Percentiles rank a stretch among this genome's conserved stretches.
These are phyloP conservation scores for Candida succiphila DNA, from an alignment of 805 yeast species.

Conservation along the genomic window DNA sequence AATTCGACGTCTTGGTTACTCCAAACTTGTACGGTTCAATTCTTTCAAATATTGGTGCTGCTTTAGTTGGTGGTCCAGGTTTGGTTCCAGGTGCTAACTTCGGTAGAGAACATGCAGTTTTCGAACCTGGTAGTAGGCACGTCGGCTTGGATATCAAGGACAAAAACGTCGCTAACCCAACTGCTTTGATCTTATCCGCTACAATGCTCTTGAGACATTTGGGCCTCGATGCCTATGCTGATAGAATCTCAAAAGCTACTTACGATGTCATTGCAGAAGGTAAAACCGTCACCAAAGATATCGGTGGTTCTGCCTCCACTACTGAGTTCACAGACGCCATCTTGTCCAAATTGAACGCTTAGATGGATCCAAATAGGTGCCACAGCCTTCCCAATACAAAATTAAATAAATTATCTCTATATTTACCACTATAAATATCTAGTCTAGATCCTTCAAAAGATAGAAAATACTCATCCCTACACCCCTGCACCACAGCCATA, in stretches of 20 bases:
- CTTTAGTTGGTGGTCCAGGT: slow-evolving; percentile 95
- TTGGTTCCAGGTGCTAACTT: slow-evolving; percentile 97
- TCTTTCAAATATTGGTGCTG: slow-evolving; percentile 96
- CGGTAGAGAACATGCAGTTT: slow-evolving; percentile 95
- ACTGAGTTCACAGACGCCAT: slow-evolving; percentile 93
- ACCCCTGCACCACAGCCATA: too few species aligned
- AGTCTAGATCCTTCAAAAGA: background rate
- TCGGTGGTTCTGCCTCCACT: slow-evolving; percentile 85
- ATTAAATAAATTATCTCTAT: background rate
- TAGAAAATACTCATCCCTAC: too few species aligned
- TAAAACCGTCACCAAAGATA: slow-evolving; percentile 74
- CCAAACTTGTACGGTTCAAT: slow-evolving; percentile 98
- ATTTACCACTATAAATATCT: too few species aligned
- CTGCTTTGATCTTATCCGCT: slow-evolving; percentile 91
- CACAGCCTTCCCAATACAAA: background rate
- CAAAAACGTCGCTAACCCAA: slow-evolving; percentile 92
- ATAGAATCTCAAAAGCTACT: slow-evolving; percentile 81
- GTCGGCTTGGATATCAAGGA: slow-evolving; percentile 96
- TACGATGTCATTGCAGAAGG: slow-evolving; percentile 87
- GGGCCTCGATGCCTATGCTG: slow-evolving; percentile 78
- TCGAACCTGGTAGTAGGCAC: slow-evolving; percentile 99
- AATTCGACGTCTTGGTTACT: slow-evolving; percentile 94
- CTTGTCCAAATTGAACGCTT: slow-evolving; percentile 50
- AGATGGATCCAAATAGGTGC: background rate
- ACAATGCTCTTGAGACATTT: slow-evolving; percentile 91